Base-by-base conservation (phyloP, 2,329 filamentous ascomycete genomes). In the Curvularia eragrostidis region DNA sequence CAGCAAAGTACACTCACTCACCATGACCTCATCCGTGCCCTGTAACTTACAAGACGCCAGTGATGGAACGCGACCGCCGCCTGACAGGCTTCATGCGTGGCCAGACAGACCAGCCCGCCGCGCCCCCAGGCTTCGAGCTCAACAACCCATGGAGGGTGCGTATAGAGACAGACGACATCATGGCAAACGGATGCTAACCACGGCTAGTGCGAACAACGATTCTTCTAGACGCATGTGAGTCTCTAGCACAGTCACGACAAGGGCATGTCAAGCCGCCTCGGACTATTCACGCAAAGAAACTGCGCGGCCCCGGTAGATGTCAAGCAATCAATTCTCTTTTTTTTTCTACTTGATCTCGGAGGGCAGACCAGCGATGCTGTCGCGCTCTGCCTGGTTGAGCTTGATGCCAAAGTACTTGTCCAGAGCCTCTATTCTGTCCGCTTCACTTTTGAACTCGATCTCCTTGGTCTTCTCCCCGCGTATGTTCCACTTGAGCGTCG, bases 111-210 rank as follows among this genome's bases (percentile, higher is more conserved):
- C 84, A 81, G 62, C 78, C 82, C 46, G 76, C 78, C 57, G 87
- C 87, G 28, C 86, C 86, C 26, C 76, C 80, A 55, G 86, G 86
- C 59, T 89, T 89, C 77, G 86, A 88, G 76, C 73, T 88, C 70
- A 89, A 84, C 83, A 88, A 87, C 77, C 84, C 84, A 62, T 89
- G 87, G 87, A 86, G 84, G 82, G 86, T 88, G 82, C 57, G 82
- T 73, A 58, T 32, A 2, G 23, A 36, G 13, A 28, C 38, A 19
- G 41, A 9, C 26, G 13, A 9, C 32, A 34, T 47, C 19, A 13
- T 19, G 12, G 12, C 39, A 21, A n/a, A 24, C 39, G 13, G n/a
- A n/a, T 56, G 59, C 73, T 77, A 59, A 78, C 65, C 42, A 23
- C 9, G 18, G 30, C 43, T 62, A 78, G 76, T 68, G 75, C 65